These are phyloP conservation scores for Solanum hybrid DNA, from an alignment of 305 asterid genomes.

Conservation along the genomic window DNA sequence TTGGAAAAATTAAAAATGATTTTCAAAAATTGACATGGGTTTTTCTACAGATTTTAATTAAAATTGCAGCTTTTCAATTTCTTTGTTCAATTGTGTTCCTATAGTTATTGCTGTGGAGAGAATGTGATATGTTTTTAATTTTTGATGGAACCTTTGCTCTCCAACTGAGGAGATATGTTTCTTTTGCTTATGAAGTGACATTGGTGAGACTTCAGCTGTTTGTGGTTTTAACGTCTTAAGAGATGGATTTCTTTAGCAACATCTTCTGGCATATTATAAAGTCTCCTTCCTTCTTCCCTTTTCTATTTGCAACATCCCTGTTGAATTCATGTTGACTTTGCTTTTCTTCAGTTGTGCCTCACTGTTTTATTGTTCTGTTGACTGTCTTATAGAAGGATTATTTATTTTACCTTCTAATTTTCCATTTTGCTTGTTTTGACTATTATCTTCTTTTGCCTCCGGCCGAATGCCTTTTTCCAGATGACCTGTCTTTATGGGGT, in stretches of 20 bases:
- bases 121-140: background rate
- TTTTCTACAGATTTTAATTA: background rate
- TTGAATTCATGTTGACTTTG: background rate
- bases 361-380: background rate
- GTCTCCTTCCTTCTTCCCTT: background rate
- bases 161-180: background rate
- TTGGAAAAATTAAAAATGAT: background rate
- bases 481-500: background rate
- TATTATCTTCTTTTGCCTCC: background rate
- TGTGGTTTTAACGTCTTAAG: background rate
- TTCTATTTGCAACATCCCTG: background rate
- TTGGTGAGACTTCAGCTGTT: background rate
- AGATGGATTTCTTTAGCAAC: background rate
- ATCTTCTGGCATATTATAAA: background rate
- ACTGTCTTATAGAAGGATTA: background rate
- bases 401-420: background rate
- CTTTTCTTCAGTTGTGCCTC: background rate
- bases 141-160: background rate
- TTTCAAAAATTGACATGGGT: background rate
- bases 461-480: background rate
- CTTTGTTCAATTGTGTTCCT: background rate
- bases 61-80: background rate
- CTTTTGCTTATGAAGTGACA: background rate
- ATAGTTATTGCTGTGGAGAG: background rate
- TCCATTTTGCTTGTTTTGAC: background rate